Conservation (phyloP, 164 flowering plant genomes). For the Nelumbo lutea region DNA sequence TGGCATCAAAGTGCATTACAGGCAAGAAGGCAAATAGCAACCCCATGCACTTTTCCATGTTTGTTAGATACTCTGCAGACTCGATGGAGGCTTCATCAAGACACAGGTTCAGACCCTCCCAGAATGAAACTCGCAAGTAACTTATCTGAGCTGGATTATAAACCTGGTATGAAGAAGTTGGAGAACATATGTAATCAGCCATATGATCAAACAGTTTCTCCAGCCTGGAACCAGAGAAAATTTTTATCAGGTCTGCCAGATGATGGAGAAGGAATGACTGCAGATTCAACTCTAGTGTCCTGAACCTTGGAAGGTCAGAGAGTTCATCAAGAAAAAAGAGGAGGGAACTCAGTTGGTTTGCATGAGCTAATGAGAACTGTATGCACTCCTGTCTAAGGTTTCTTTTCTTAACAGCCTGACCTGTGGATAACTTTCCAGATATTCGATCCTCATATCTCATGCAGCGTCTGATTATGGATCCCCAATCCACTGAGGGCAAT, state of each 20-base stretch:
- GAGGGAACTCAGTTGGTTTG: constrained; percentile 56
- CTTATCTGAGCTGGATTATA: constrained; percentile 34
- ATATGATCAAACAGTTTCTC: constrained; percentile 64
- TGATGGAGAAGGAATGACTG: constrained; percentile 58
- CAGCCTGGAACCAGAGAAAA: constrained; percentile 68
- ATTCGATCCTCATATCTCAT: constrained; percentile 72
- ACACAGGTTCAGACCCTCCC: constrained; percentile 71
- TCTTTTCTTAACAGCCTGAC: constrained; percentile 27
- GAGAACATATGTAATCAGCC: constrained; percentile 35
- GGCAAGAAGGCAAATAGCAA: constrained; percentile 64
- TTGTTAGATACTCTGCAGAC: constrained; percentile 29
- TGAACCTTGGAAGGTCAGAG: constrained; percentile 67
- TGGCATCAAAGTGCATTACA: constrained; percentile 21
- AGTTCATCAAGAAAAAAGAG: constrained; percentile 74
- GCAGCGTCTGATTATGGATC: constrained; percentile 67
- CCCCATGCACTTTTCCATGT: constrained; percentile 65
- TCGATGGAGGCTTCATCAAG: constrained; percentile 40
- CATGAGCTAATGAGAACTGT: constrained; percentile 65
- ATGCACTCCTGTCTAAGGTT: constrained; percentile 63
- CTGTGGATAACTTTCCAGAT: constrained; percentile 22
- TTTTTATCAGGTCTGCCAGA: constrained; percentile 46
- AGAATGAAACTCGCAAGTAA: constrained; percentile 56
- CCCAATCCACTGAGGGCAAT: constrained; percentile 86
- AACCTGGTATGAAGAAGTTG: constrained; percentile 28
- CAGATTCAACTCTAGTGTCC: constrained; percentile 61